These are phyloP conservation scores for Linaria vulgaris DNA, from an alignment of 257 asterid species.

Conservation along the genomic window DNA sequence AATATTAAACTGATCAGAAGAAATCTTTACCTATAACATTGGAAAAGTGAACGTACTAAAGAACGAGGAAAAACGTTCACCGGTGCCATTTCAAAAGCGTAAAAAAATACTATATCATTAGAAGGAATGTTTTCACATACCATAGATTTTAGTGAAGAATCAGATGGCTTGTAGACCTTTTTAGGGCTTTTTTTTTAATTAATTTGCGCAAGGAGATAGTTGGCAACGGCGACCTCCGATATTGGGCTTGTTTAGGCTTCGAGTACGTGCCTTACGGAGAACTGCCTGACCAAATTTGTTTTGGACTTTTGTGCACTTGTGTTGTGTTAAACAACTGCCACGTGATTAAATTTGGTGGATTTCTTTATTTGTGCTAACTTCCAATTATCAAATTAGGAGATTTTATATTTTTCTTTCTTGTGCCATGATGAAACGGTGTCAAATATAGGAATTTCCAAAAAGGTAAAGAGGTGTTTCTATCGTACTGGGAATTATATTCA, in stretches of 20 bases:
- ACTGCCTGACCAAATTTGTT: not conserved
- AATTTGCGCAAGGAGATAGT: not conserved
- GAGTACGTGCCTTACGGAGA: too few relatives aligned
- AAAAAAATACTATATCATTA: too few relatives aligned
- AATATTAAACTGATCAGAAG: too few relatives aligned
- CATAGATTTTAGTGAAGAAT: not conserved
- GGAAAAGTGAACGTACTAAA: too few relatives aligned
- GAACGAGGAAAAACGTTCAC: too few relatives aligned
- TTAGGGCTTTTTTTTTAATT: not conserved
- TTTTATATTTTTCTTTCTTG: not conserved
- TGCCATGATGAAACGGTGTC: too few relatives aligned
- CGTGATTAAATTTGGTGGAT: not conserved
- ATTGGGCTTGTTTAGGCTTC: not conserved
- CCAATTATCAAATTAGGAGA: not conserved
- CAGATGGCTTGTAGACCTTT: not conserved
- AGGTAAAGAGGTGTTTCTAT: too few relatives aligned
- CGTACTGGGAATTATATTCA: too few relatives aligned
- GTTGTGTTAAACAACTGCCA: not conserved
- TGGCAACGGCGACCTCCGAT: not conserved
- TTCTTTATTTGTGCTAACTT: not conserved
- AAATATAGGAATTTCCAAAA: too few relatives aligned
- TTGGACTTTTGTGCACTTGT: not conserved
- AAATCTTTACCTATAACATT: too few relatives aligned
- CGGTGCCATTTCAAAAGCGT: not conserved
- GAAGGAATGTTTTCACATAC: too few relatives aligned